Evolutionary conservation across 1,284 basidiomycete genomes (phyloP).

Genomic region (Ganoderma meredithae): DNA sequence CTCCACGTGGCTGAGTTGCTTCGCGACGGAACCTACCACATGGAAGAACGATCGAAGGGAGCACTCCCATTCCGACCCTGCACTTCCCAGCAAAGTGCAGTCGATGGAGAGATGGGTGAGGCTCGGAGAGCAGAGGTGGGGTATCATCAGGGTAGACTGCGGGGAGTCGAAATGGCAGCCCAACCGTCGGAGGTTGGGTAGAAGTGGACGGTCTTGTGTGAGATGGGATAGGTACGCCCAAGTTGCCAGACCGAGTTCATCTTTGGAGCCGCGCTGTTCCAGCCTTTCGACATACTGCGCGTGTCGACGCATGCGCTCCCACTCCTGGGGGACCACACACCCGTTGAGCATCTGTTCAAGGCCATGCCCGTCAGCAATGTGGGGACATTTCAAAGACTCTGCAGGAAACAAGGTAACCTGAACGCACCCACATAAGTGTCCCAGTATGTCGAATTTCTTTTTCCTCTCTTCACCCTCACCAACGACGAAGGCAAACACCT

Average conservation of each 20-base stretch:
- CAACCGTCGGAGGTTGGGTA: background rate
- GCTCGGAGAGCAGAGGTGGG: background rate
- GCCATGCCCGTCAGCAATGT: background rate
- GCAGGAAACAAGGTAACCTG: too few relatives aligned
- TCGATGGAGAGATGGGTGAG: background rate
- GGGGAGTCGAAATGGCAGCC: background rate
- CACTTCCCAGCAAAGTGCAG: background rate
- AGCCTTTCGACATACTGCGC: background rate
- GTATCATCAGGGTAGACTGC: background rate
- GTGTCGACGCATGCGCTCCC: background rate
- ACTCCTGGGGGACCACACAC: background rate
- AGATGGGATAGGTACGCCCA: conserved; percentile 3
- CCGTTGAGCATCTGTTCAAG: background rate
- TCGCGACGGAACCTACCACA: background rate
- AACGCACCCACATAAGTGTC: background rate
- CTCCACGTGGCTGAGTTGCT: background rate
- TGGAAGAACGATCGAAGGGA: background rate
- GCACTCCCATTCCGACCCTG: background rate
- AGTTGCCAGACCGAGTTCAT: background rate
- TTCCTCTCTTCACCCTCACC: background rate
- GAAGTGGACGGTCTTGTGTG: background rate
- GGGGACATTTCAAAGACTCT: background rate
- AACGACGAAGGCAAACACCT: background rate
- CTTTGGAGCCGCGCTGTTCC: background rate
- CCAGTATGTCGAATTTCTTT: background rate